Base-by-base conservation (phyloP, 352 stramenopile genomes). In the Phytopythium litorale region DNA sequence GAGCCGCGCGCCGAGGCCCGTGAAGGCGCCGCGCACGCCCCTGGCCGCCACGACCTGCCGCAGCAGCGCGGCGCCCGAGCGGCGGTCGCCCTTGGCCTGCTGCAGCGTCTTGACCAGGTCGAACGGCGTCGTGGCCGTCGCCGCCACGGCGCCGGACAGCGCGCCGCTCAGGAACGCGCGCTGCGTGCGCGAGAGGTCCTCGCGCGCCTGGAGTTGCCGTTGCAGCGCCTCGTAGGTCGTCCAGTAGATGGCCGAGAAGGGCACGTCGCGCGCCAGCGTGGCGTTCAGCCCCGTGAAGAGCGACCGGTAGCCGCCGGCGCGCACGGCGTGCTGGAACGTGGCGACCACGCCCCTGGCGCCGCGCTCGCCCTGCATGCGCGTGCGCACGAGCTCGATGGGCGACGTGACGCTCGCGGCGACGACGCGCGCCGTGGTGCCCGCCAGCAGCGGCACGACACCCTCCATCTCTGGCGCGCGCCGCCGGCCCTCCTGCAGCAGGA, bases 201-300 rank as follows among this genome's bases (percentile, higher is more conserved):
- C 63, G 12, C 37, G 38, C 6, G 67, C 42, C 13, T 33, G 48
- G 7, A 81, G 46, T 4, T 60, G 61, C 23, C 52, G 52, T 65
- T 90, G 76, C 9, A 96, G 81, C 19, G 77, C 66, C 73, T 99
- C 96, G 61, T 98, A 93, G 33, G 75, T 88, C 9, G 89, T 84
- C 94, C 93, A 98, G 68, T 99, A 99, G 38, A 99, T 91, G 0
- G 89, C 94, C 9, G 79, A 96, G 66, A 99, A 99, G 6, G 96
- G 96, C 8, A 99, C 90, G 75, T 99, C 96, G 43, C 96, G 79
- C 38, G 90, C 91, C 43, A 99, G 72, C 12, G 94, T 98, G 7
- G 96, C 91, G 18, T 64, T 78, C 23, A 98, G 72, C 19, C 96
- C 96, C 33, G 83, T 79, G 66, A 96, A 86, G 9, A 98, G 67